Base-by-base conservation (phyloP, 106 monocot genomes). In the Hemerocallis citrina region DNA sequence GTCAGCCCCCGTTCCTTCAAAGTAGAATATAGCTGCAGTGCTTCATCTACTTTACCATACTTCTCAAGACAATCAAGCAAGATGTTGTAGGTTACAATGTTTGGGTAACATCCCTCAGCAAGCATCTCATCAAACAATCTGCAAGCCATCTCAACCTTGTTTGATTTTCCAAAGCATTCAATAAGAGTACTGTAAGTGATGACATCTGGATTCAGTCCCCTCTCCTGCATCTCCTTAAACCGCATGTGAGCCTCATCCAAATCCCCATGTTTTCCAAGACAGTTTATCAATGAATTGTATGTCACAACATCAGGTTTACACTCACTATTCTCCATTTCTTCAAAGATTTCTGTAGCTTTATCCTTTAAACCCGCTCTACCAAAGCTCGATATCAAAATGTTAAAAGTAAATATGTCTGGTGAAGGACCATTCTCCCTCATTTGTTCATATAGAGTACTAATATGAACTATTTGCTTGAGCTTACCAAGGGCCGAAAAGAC, bases 61-160 rank as follows among this genome's bases (percentile, higher is more conserved):
- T 62, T 86, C 70, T 86, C 89, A 52, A 96, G 72, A 77, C 89
- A 90, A 77, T 87, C 89, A 59, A 96, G 85, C 55, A 96, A 80
- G 46, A 89, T 86, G 66, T 96, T 99, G 65, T 99, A 92, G 1
- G 92, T 92, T 38, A 98, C 92, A 69, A 99, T 85, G 70, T 99
- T 99, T 44, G 98, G 98, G 33, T 34, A 69, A 72, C 92, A 88
- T 23, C 85, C 85, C 59, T 69, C 65, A 52, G 62, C 64, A 69
- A 99, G 72, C 98, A 99, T 99, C 68, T 88, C 92, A 80, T 99
- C 85, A 77, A 98, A 92, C 58, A 98, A 82, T 48, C 50, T 75
- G 52, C 74, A 85, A 66, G 92, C 84, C 88, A 88, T 92, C 68
- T 99, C 88, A 65, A 92, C 80, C 59, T 73, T 77, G 58, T 78